Conservation (phyloP, 129 eudicot genomes). For the Flaveria robusta region DNA sequence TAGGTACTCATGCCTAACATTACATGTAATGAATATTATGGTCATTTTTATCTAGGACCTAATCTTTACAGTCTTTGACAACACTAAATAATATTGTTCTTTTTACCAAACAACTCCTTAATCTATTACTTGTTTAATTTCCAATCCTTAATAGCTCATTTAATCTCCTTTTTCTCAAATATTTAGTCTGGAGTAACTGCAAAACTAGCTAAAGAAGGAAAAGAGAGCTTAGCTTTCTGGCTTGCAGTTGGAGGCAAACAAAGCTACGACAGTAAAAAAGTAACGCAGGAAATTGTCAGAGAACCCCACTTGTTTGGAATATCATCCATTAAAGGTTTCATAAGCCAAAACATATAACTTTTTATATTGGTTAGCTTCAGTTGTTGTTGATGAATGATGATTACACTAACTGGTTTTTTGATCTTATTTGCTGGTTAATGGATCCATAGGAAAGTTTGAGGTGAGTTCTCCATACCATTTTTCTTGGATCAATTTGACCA, state of each 20-base stretch:
- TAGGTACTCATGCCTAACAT: not conserved
- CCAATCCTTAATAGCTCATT: not conserved
- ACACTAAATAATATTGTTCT: not conserved
- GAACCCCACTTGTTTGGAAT: constrained; percentile 83
- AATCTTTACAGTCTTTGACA: not conserved
- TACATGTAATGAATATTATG: constrained; percentile 1
- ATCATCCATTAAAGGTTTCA: constrained; percentile 60
- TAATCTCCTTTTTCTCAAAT: not conserved
- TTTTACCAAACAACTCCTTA: not conserved
- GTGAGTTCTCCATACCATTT: constrained; percentile 39
- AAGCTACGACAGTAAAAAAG: constrained; percentile 73
- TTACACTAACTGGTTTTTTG: constrained; percentile 41
- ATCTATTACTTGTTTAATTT: constrained; percentile 3
- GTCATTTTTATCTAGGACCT: not conserved
- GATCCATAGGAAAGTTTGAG: constrained; percentile 81
- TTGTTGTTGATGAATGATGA: constrained; percentile 14
- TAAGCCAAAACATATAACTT: not conserved
- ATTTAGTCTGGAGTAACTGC: constrained; percentile 65
- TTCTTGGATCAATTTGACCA: not conserved
- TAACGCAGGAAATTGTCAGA: constrained; percentile 55
- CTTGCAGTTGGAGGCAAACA: constrained; percentile 93
- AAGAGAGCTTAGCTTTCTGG: constrained; percentile 96
- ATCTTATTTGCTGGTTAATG: constrained; percentile 35
- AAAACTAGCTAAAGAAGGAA: constrained; percentile 89
- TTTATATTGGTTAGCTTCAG: constrained; percentile 12